Base-by-base conservation (phyloP, 2,329 filamentous ascomycete species). In the Monilinia laxa region DNA sequence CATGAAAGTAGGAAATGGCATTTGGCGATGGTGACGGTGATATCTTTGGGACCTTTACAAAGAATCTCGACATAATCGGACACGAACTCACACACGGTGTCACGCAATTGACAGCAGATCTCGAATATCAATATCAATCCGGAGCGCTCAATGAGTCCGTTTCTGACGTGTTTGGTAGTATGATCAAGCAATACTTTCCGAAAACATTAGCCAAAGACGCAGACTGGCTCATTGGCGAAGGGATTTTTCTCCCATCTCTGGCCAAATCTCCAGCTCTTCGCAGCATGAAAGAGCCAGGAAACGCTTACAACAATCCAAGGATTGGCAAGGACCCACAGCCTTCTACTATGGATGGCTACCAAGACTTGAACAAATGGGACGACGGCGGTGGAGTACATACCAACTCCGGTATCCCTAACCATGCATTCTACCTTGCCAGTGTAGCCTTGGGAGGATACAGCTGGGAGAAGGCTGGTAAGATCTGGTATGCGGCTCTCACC, bases 351-450 rank as follows among this genome's bases (percentile, higher is more conserved):
- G 76, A 76, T 31, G 71, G 79, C 45, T 84, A 79, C 73, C 74
- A 76, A 56, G 70, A 71, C 0, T 81, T 75, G 45, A 49, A 11
- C 20, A 28, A 2, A 45, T 25, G 16, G 7, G 23, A 66, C 3
- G 83, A 85, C 73, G 81, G 83, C 55, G 82, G 82, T 10, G 84
- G 84, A 42, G 83, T 85, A 3, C 84, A 86, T 73, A 76, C 83
- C 59, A 84, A 80, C 75, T 85, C 83, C 7, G 84, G 84, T 7
- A 86, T 87, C 55, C 84, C 84, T 2, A 87, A 86, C 76, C 79
- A 80, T 68, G 84, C 84, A 2, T 87, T 87, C 70, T 84, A 84
- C 70, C 79, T 84, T 12, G 79, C 76, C 14, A 75, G 82, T 1
- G 74, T 77, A 5, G 78, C 76, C 1, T 80, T 86, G 69, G 83